A percentile compares a stretch with the other conserved stretches of the same genome.
phyloP scores from a whole-genome alignment of 73 alveolate species.

The Paramecium sexaurelia region DNA sequence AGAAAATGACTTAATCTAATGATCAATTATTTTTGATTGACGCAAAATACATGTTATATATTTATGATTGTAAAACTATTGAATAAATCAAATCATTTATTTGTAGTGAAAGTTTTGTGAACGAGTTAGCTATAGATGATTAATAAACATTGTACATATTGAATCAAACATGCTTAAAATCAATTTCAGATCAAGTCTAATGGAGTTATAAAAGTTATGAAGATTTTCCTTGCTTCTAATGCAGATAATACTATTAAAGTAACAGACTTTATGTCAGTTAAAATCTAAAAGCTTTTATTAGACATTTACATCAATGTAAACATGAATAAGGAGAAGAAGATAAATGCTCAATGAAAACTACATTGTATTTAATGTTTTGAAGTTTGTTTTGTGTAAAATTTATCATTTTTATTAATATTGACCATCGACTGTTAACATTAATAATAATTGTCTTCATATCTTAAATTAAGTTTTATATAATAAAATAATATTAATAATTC shows the following conservation, averaged over 20 bases:
- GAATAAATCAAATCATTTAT: neutral
- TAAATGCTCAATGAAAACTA: neutral
- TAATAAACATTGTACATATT: neutral
- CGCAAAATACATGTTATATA: neutral
- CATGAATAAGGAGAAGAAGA: neutral
- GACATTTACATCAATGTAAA: neutral
- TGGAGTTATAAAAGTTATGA: neutral
- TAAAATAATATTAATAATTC: neutral
- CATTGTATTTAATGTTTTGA: neutral
- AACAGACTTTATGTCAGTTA: neutral
- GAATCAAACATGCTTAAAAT: constrained; percentile 8
- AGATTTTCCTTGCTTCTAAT: neutral
- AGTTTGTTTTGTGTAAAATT: no score
- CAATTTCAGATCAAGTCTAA: neutral
- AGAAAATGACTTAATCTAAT: neutral
- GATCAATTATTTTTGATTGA: neutral
- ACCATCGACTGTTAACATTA: neutral
- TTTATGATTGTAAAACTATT: neutral
- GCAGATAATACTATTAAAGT: neutral
- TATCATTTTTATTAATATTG: neutral
- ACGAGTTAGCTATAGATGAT: neutral
- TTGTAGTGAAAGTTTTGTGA: neutral
- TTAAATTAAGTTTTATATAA: neutral
- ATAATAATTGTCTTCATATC: neutral
- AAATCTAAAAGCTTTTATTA: neutral